These are phyloP conservation scores for Pezicula radicicola DNA, from an alignment of 2,329 filamentous ascomycete genomes.

Conservation along the genomic window DNA sequence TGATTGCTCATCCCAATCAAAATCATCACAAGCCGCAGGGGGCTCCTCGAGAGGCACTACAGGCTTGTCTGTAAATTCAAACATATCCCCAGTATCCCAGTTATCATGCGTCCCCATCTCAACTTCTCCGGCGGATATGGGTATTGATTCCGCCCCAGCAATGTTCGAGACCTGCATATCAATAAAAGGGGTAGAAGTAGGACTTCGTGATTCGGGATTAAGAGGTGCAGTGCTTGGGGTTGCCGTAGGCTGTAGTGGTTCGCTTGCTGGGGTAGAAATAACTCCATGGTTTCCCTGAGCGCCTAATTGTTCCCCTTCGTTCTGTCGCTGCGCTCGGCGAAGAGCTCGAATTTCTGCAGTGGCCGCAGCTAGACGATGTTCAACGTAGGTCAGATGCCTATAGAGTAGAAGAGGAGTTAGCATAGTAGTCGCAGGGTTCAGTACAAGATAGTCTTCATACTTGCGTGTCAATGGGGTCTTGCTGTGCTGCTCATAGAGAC, in stretches of 20 bases:
- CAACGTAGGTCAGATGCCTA: neutral
- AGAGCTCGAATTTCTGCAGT: neutral
- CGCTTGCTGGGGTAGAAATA: neutral
- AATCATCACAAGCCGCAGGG: slow-evolving; percentile 4
- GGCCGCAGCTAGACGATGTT: neutral
- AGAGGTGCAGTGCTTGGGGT: no score
- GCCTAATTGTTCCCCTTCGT: neutral
- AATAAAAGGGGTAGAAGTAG: neutral
- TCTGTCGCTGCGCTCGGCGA: neutral
- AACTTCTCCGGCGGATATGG: no score
- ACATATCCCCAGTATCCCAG: neutral
- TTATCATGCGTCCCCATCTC: no score
- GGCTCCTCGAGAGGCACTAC: neutral
- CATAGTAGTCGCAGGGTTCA: neutral
- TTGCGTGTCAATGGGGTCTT: neutral
- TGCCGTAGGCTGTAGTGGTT: no score
- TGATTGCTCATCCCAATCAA: slow-evolving; percentile 8
- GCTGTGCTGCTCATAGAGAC: neutral
- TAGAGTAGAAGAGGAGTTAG: neutral
- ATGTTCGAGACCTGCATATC: neutral
- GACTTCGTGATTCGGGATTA: neutral
- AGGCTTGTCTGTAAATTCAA: neutral
- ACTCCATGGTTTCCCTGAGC: neutral
- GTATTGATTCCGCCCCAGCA: no score
- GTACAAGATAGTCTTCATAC: neutral